Evolutionary conservation across 768 basidiomycete species (phyloP).

Genomic region (Suillus subluteus): DNA sequence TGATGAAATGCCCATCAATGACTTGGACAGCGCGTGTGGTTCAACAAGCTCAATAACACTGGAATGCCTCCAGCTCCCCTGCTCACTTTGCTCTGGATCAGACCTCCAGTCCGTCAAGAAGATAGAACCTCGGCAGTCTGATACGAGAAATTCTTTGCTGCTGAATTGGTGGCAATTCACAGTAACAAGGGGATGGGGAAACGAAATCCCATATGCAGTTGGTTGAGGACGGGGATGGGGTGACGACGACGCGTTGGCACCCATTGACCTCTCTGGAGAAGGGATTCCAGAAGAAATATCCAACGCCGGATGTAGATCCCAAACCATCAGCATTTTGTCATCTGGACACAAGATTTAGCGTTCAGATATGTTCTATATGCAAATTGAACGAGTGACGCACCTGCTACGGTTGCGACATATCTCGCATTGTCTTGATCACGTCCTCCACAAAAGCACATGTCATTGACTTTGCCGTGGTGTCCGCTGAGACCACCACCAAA

Average conservation of each 20-base stretch:
- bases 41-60: constrained; percentile 75
- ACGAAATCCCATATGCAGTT: constrained; percentile 75
- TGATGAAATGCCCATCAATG: constrained; percentile 47
- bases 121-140: constrained; percentile 73
- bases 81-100: constrained; percentile 58
- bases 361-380: neutral
- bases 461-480: constrained; percentile 78
- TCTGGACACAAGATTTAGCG: constrained; percentile 43
- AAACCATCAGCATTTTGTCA: constrained; percentile 84
- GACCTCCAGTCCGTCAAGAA: constrained; percentile 85
- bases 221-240: constrained; percentile 59
- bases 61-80: constrained; percentile 60
- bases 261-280: constrained; percentile 35
- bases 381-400: constrained; percentile 36
- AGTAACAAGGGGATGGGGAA: constrained; percentile 70
- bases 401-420: constrained; percentile 83
- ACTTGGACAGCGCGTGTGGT: constrained; percentile 61
- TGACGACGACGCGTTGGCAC: constrained; percentile 33
- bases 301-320: constrained; percentile 73
- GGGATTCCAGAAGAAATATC: constrained; percentile 44
- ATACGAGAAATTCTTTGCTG: constrained; percentile 79
- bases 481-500: constrained; percentile 85
- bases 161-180: constrained; percentile 73
- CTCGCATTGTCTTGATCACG: constrained; percentile 66
- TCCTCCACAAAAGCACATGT: constrained; percentile 81